These are phyloP conservation scores for Alternaria arbusti DNA, from an alignment of 2,329 filamentous ascomycete species.

Conservation along the genomic window DNA sequence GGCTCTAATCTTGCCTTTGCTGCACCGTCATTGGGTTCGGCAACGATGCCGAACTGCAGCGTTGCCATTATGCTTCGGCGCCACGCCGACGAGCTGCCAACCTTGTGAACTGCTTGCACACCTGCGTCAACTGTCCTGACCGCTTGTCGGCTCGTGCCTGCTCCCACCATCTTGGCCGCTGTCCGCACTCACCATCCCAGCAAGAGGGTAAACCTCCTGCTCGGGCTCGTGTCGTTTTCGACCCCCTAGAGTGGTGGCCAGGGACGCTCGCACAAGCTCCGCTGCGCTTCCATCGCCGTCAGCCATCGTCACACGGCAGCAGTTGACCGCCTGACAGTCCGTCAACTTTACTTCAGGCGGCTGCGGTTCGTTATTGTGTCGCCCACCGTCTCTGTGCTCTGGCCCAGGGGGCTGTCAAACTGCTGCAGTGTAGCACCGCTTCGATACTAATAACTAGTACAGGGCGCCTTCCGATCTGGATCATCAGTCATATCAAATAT, in stretches of 20 bases:
- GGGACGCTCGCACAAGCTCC: constrained; percentile 29
- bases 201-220: constrained; percentile 30
- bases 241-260: constrained; percentile 16
- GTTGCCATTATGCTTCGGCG: background rate
- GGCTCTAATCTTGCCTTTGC: background rate
- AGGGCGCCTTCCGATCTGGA: constrained; percentile 10
- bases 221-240: constrained; percentile 26
- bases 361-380: constrained; percentile 25
- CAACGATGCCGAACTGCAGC: constrained; percentile 22
- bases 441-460: constrained; percentile 2
- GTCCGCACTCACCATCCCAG: constrained; percentile 31
- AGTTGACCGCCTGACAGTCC: constrained; percentile 43
- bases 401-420: constrained; percentile 40
- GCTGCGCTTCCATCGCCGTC: constrained; percentile 26
- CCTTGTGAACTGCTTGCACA: constrained; percentile 1
- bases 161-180: constrained; percentile 25
- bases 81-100: constrained; percentile 9
- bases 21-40: constrained; percentile 14
- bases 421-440: constrained; percentile 35
- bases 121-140: constrained; percentile 14
- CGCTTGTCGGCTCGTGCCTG: constrained; percentile 21
- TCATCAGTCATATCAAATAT: constrained; percentile 13
- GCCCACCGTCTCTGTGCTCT: constrained; percentile 29
- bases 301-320: constrained; percentile 34
- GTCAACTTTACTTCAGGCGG: constrained; percentile 25